These are phyloP conservation scores for Pseudonitzschia delicatissima DNA, from an alignment of 108 stramenopile species.

Conservation along the genomic window DNA sequence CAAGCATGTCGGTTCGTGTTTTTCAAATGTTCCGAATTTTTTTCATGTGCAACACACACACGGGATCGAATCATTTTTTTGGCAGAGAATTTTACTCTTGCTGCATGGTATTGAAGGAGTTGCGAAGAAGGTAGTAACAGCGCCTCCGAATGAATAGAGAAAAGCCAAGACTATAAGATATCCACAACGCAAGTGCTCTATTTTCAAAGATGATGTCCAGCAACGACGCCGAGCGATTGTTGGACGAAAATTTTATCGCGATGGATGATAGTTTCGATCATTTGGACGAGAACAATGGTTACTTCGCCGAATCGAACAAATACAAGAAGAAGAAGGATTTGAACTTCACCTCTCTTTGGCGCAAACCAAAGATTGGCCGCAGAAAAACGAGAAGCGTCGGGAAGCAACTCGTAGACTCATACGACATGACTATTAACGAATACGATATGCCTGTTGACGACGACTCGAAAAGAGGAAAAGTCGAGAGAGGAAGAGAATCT, in stretches of 20 bases:
- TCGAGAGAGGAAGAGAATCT: conserved; percentile 1
- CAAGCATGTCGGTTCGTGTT: too few relatives aligned
- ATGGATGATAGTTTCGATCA: not conserved
- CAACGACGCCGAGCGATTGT: not conserved
- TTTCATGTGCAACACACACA: too few relatives aligned
- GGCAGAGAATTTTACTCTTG: too few relatives aligned
- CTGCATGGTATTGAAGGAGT: too few relatives aligned
- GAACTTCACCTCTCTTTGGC: conserved; percentile 11
- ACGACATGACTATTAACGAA: not conserved
- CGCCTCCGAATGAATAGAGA: too few relatives aligned
- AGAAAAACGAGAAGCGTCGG: not conserved
- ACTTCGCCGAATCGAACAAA: not conserved
- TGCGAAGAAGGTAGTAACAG: too few relatives aligned
- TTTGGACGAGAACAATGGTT: not conserved
- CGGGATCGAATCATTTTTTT: too few relatives aligned
- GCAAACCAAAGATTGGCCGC: conserved; percentile 3
- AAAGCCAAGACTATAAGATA: too few relatives aligned
- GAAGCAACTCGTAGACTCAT: not conserved
- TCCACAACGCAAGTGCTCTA: too few relatives aligned
- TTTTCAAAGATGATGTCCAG: not conserved
- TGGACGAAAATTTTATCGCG: not conserved
- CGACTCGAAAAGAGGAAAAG: not conserved
- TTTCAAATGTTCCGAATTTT: too few relatives aligned
- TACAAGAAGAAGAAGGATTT: conserved; percentile 1
- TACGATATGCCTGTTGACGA: not conserved